Evolutionary conservation across 208 protist species (phyloP), one percentile per base, ranked within the genome.

Genomic region (Kentomonas sorsogonicus): DNA sequence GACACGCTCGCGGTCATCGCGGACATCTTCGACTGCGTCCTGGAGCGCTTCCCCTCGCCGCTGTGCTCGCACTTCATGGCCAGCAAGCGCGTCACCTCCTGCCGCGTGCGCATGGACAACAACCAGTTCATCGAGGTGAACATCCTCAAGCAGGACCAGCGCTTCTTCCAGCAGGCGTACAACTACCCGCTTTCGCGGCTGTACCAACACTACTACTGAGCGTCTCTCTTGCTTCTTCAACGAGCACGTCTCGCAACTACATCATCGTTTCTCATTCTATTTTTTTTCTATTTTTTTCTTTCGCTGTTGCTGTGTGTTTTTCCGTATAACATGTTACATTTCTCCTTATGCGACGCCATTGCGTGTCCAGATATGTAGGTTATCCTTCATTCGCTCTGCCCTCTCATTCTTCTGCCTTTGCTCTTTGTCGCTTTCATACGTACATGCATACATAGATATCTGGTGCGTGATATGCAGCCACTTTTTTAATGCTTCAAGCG

Each of bases 1-100:
- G 63, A 66, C 23, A 59, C 59, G 41, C 53, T 80, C n/a, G 22
- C 46, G 20, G 63, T 56, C 1, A 34, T 80, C 26, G 48, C 74
- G 11, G 65, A 72, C 53, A 75, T 80, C 31, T 80, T 80, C 36
- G 69, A 72, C 26, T 58, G 67, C 47, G 62, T 72, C 4, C 65
- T 80, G 25, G 36, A 57, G 10, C 65, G 53, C 40, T 63, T 66
- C 38, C 20, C 45, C 1, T 31, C 46, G 9, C 74, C 74, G 18
- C 58, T 51, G 36, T 26, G 54, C n/a, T 27, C 48, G 0, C 55
- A 72, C 40, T 51, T 80, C 16, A 23, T 80, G 3, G 62, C 62
- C 15, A 80, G 69, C 52, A 71, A 73, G 27, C 56, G 65, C 6
- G 51, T 80, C 18, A 41, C 30, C 5, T 63, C 48, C 10, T 60